Percentiles rank a stretch among this genome's conserved stretches.
These are phyloP conservation scores for Petunia axillaris DNA, from an alignment of 257 asterid genomes.

Conservation along the genomic window DNA sequence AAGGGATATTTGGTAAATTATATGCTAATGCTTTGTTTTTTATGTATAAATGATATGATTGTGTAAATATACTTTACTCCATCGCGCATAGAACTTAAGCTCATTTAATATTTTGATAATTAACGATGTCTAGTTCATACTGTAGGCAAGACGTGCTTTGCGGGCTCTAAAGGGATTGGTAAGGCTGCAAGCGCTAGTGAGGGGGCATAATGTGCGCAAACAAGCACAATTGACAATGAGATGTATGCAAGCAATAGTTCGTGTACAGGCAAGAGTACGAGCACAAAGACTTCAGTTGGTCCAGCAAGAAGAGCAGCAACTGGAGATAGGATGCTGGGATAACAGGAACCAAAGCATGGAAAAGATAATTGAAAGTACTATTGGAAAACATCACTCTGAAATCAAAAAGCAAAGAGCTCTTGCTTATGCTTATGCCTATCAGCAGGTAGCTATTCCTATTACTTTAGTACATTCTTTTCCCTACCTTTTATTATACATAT, in stretches of 20 bases:
- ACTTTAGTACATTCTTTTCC: no score
- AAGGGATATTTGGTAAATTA: conserved; percentile 81
- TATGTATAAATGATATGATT: background rate
- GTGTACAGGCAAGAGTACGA: conserved; percentile 72
- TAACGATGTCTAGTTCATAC: background rate
- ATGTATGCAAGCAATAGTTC: conserved; percentile 94
- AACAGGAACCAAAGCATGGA: conserved; percentile 49
- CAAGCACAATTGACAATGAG: conserved; percentile 97
- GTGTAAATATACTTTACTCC: background rate
- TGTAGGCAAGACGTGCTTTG: conserved; percentile 83
- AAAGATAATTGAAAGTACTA: conserved; percentile 43
- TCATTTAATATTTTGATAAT: background rate
- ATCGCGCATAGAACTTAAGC: background rate
- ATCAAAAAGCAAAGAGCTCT: conserved; percentile 61
- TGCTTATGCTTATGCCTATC: conserved; percentile 67
- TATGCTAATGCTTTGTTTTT: no score
- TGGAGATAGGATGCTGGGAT: conserved; percentile 50
- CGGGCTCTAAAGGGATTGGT: conserved; percentile 90
- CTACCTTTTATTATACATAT: no score
- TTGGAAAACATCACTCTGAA: conserved; percentile 58
- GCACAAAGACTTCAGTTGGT: conserved; percentile 57
- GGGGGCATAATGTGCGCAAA: conserved; percentile 92
- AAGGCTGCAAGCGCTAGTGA: conserved; percentile 90
- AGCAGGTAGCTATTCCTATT: conserved; percentile 31
- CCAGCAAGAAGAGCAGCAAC: conserved; percentile 34